These are phyloP conservation scores for Mycena latifolia DNA, from an alignment of 768 basidiomycete species.

Conservation along the genomic window DNA sequence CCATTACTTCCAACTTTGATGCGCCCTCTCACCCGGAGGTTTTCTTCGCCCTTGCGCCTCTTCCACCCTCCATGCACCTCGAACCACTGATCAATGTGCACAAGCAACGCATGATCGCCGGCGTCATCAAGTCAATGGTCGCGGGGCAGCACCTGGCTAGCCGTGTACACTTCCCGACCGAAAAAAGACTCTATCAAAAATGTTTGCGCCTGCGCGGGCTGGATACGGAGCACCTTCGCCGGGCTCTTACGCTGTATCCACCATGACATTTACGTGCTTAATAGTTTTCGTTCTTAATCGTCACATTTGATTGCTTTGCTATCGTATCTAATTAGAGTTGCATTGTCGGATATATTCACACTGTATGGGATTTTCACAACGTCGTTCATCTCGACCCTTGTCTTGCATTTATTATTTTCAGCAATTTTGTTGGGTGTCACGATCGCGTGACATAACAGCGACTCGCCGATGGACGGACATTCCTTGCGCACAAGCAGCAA, in stretches of 20 bases:
- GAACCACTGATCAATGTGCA: slow-evolving; percentile 92
- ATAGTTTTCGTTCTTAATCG: slow-evolving; percentile 35
- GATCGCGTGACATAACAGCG: no score
- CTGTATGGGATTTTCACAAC: slow-evolving; percentile 10
- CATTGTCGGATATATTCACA: slow-evolving; percentile 31
- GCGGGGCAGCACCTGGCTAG: slow-evolving; percentile 88
- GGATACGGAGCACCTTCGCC: slow-evolving; percentile 65
- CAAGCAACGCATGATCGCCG: slow-evolving; percentile 86
- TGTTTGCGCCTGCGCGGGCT: slow-evolving; percentile 80
- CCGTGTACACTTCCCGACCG: slow-evolving; percentile 74
- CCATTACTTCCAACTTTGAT: slow-evolving; percentile 71
- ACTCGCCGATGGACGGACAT: no score
- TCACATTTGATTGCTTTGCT: slow-evolving; percentile 35
- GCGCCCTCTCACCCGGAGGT: slow-evolving; percentile 83
- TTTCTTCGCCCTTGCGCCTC: slow-evolving; percentile 76
- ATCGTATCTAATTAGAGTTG: slow-evolving; percentile 35
- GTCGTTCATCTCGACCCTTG: not conserved
- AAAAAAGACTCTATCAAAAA: slow-evolving; percentile 82
- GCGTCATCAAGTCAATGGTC: slow-evolving; percentile 83
- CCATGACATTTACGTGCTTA: slow-evolving; percentile 26
- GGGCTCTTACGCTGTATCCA: slow-evolving; percentile 51
- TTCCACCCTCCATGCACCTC: slow-evolving; percentile 83
- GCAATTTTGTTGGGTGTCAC: no score
- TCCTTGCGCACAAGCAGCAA: no score
- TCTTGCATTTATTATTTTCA: no score